A percentile compares a stretch with the other conserved stretches of the same genome.
These are phyloP conservation scores for Paramecium caudatum DNA, from an alignment of 73 alveolate species.

Conservation along the genomic window DNA sequence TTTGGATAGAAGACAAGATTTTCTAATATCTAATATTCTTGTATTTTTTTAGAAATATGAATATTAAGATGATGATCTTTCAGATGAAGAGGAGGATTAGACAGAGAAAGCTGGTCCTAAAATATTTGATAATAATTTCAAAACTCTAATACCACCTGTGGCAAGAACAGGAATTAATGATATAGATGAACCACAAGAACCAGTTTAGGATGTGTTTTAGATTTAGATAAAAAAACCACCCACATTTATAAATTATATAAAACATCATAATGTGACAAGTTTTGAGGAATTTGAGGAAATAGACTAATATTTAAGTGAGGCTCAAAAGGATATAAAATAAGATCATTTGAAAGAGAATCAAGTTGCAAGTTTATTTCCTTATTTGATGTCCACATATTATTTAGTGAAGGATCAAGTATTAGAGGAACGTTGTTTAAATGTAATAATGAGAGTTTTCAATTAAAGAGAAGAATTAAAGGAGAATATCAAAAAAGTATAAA, in stretches of 20 bases:
- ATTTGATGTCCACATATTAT: slow-evolving; percentile 29
- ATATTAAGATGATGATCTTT: not conserved
- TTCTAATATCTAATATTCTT: slow-evolving; percentile 40
- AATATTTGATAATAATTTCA: slow-evolving; percentile 14
- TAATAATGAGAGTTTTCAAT: slow-evolving; percentile 67
- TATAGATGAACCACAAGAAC: slow-evolving; percentile 28
- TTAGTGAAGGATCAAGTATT: slow-evolving; percentile 60
- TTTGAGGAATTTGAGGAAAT: slow-evolving; percentile 23
- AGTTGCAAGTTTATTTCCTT: slow-evolving; percentile 57
- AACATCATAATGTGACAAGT: not conserved
- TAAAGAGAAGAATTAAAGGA: slow-evolving; percentile 71
- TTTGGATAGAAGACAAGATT: slow-evolving; percentile 48
- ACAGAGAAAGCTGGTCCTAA: not conserved
- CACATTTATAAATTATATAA: not conserved
- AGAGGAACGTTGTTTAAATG: slow-evolving; percentile 70
- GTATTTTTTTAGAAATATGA: not conserved
- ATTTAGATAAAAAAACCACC: not conserved
- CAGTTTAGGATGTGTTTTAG: not conserved
- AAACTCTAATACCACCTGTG: slow-evolving; percentile 26
- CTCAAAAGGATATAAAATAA: not conserved
- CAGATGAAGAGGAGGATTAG: slow-evolving; percentile 48
- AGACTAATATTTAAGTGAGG: slow-evolving; percentile 49
- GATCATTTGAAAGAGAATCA: not conserved
- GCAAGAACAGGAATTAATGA: slow-evolving; percentile 64
- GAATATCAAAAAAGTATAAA: slow-evolving; percentile 50